A percentile compares a stretch with the other conserved stretches of the same genome.
Evolutionary conservation across 2,329 filamentous ascomycete genomes (phyloP).

Genomic region (Fusarium sacchari): DNA sequence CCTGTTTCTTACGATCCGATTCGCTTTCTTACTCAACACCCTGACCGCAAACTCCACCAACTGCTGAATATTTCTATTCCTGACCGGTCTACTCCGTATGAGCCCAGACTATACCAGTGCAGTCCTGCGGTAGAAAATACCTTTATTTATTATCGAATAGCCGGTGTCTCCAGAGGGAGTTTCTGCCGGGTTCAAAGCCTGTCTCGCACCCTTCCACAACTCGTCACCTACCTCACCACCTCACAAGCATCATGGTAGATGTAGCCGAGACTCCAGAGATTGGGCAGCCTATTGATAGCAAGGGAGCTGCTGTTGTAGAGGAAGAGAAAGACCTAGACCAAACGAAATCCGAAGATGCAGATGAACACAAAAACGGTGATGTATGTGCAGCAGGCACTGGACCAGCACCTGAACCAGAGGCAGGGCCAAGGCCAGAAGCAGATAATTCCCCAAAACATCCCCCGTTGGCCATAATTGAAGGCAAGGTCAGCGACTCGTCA

Average conservation of each 20-base stretch:
- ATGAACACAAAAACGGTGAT: neutral
- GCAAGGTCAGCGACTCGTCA: neutral
- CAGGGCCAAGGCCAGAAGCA: neutral
- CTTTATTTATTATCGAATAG: neutral
- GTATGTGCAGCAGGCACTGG: neutral
- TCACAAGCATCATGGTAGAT: constrained; percentile 18
- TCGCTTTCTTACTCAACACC: constrained; percentile 7
- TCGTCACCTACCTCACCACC: neutral
- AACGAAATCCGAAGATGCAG: constrained; percentile 6
- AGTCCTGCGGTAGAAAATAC: neutral
- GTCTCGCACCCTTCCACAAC: neutral
- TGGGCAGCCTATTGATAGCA: constrained; percentile 9
- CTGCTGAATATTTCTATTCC: constrained; percentile 10
- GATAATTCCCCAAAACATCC: constrained; percentile 8
- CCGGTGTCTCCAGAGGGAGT: neutral
- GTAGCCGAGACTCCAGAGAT: constrained; percentile 3
- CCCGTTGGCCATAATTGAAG: neutral
- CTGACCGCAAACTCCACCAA: constrained; percentile 10
- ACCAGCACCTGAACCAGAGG: neutral
- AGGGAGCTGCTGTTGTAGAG: neutral
- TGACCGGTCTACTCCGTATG: constrained; percentile 1
- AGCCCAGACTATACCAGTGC: constrained; percentile 1
- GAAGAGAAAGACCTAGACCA: neutral
- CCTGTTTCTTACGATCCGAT: constrained; percentile 16
- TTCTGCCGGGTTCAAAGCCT: neutral